Base-by-base conservation (phyloP, 2,329 filamentous ascomycete genomes). In the Tothia fuscella region DNA sequence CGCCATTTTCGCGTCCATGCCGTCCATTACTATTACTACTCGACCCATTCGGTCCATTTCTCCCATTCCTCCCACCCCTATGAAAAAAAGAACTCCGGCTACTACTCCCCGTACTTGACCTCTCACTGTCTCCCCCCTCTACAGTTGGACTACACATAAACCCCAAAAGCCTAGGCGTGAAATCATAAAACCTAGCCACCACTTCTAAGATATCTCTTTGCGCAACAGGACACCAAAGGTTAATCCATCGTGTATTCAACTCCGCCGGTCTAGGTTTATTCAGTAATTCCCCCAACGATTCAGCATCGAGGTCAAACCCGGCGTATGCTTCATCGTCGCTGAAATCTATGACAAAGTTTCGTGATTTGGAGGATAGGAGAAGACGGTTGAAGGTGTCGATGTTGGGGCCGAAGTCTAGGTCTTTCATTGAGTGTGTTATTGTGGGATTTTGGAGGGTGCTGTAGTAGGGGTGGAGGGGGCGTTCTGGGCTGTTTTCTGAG, bases 231-330 rank as follows among this genome's bases (percentile, higher is more conserved):
- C 73, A 68, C 78, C 80, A 87, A 20, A 87, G 70, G 47, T 86
- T 83, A 49, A 86, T 83, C 82, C 82, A 87, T 56, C 80, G 68
- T 3, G 81, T 76, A 46, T 66, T 69, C 34, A 68, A 60, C 37
- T 62, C 65, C 30, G 58, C 60, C 2, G 70, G 66, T 43, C 67
- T 63, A 51, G 71, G 54, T 10, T 49, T 35, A 41, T 58, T 35
- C 47, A 62, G 53, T 2, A 74, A 55, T 14, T 47, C 46, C 12
- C 55, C 43, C 22, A 78, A 55, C 3, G 69, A 62, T 2, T 57
- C 47, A 1, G 56, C 50, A 3, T 58, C 52, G 6, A 82, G 57
- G 49, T 81, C 62, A 39, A 72, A 70, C 3, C 71, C 74, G 45
- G 76, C 71, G 42, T 62, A 68, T 28, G 76, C 74, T 30, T 65